Base-by-base conservation (phyloP, 139 green algal species). In the Chlorella sp. region DNA sequence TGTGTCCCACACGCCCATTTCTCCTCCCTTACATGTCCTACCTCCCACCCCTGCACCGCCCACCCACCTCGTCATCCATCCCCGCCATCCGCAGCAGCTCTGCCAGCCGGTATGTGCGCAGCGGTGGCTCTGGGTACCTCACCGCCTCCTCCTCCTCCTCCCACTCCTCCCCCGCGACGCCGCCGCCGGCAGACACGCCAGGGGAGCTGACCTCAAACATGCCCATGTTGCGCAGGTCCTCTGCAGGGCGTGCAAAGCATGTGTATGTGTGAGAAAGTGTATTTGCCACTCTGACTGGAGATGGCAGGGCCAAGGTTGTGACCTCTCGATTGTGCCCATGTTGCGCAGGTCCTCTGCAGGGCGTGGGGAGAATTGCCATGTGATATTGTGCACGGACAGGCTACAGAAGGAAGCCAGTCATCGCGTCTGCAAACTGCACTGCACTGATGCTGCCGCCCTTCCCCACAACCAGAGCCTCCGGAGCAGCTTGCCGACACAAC, bases 61-160 rank as follows among this genome's bases (percentile, higher is more conserved):
- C 88, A 53, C 78, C 30, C 3, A 81, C 60, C n/a, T 93, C n/a
- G 0, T 91, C 92, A 28, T 94, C 92, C 19, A 92, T 39, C n/a
- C 92, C 95, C 53, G 93, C 91, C 40, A 91, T 78, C 21, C 84
- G 91, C 78, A 97, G 91, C 57, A 97, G 91, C 61, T 97, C 94
- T 19, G 85, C 15, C 37, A 95, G 91, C 18, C 83, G 80, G 80
- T 91, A 93, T 5, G 76, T 73, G n/a, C 92, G 87, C 48, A 89
- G 80, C 4, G 92, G 92, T 5, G 85, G 89, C 30, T 92, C 86
- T 15, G 91, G 90, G 75, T 94, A 95, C 32, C 89, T 77, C 0
- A n/a, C 34, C 87, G 0, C 90, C n/a, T 57, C 39, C 16, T 32
- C 87, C 32, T 48, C 60, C 34, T 24, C 76, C 21, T 64, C 86